Evolutionary conservation across 208 protist genomes (phyloP).

Genomic region (Crithidia bombi): DNA sequence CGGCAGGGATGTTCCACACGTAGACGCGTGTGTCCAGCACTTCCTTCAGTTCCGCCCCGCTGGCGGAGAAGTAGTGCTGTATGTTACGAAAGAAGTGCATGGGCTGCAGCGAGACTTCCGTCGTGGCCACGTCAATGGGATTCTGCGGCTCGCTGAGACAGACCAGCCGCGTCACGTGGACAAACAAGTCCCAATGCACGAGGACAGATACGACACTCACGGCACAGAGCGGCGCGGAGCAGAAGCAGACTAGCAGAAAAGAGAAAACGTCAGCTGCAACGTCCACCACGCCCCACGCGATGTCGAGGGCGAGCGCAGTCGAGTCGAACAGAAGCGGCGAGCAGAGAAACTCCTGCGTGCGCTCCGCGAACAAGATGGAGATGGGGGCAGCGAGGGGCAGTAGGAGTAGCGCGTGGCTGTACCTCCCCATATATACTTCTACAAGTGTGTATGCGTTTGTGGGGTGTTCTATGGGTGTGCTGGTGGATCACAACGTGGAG

Average conservation of each 20-base stretch:
- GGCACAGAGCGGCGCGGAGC: background rate
- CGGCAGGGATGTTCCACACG: constrained; percentile 79
- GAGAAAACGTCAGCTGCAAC: background rate
- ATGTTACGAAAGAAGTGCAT: constrained; percentile 60
- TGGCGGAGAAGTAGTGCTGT: constrained; percentile 40
- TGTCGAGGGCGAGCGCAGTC: background rate
- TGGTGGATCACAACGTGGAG: background rate
- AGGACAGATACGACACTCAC: background rate
- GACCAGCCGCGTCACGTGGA: constrained; percentile 6
- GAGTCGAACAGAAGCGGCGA: background rate
- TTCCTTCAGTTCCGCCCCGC: constrained; percentile 41
- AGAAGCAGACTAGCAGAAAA: constrained; percentile 6
- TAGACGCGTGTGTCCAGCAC: constrained; percentile 74
- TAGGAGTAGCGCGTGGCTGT: background rate
- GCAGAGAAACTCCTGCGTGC: background rate
- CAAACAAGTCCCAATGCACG: constrained; percentile 2
- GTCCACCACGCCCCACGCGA: background rate
- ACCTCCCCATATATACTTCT: background rate
- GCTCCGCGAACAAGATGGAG: background rate
- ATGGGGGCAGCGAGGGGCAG: background rate
- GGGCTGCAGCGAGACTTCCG: background rate
- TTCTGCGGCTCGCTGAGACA: constrained; percentile 17
- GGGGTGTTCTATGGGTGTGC: too few relatives aligned
- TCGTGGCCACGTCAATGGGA: constrained; percentile 1
- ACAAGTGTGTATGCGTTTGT: too few relatives aligned